A percentile compares a stretch with the other conserved stretches of the same genome.
Conservation (phyloP, 1,284 basidiomycete species). For the Trichosporon sp. region DNA sequence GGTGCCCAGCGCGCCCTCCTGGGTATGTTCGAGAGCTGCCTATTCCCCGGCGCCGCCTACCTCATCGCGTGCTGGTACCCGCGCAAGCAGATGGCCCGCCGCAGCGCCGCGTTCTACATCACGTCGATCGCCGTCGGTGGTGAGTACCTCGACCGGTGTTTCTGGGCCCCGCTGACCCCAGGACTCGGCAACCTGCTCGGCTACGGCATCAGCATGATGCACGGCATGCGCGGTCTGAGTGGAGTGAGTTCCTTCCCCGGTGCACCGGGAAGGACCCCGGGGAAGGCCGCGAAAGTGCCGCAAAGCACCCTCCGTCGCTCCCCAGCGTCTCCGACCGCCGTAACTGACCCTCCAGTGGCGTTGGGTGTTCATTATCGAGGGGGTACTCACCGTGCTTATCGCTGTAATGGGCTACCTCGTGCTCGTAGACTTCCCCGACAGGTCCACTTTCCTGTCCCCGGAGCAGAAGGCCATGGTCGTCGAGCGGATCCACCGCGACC, state of each 20-base stretch:
- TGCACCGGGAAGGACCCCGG: too few species aligned
- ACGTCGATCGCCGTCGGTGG: constrained; percentile 20
- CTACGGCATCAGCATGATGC: constrained; percentile 11
- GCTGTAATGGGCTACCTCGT: constrained; percentile 33
- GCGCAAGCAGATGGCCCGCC: constrained; percentile 49
- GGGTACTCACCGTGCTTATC: constrained; percentile 38
- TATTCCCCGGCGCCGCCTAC: constrained; percentile 47
- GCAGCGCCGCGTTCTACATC: constrained; percentile 48
- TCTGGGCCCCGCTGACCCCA: background rate
- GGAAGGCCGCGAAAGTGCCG: too few species aligned
- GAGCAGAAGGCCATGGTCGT: constrained; percentile 47
- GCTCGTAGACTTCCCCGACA: constrained; percentile 52
- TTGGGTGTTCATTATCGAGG: constrained; percentile 18
- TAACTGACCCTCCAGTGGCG: constrained; percentile 1
- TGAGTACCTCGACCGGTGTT: too few species aligned
- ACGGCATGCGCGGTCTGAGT: background rate
- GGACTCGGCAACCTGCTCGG: constrained; percentile 20
- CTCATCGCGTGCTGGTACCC: constrained; percentile 51
- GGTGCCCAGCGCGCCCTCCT: constrained; percentile 47
- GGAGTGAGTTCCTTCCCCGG: constrained; percentile 9
- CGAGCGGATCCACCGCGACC: constrained; percentile 50
- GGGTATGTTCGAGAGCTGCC: constrained; percentile 43
- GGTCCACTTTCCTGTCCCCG: constrained; percentile 48
- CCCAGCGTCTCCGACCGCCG: too few species aligned
- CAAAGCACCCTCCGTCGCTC: too few species aligned